Conservation (phyloP, 768 basidiomycete species). For the Phallus indusiatus region DNA sequence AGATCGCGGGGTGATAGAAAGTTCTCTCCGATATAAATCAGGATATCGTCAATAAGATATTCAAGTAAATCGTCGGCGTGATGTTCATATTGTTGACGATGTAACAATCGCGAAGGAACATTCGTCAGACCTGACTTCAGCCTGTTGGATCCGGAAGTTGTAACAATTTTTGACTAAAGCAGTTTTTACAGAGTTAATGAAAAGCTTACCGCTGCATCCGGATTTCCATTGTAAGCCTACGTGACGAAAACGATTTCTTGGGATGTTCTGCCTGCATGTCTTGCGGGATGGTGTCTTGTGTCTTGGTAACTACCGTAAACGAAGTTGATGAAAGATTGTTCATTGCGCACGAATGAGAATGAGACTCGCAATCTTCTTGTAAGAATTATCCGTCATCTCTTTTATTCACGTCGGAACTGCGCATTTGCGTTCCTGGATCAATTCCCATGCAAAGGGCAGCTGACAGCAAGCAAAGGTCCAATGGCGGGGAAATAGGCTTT, state of each 20-base stretch:
- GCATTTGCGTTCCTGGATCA: too few species aligned
- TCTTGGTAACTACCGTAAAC: background rate
- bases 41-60: background rate
- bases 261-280: background rate
- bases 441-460: too few species aligned
- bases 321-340: too few species aligned
- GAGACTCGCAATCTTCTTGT: too few species aligned
- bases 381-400: too few species aligned
- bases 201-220: background rate
- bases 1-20: background rate
- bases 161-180: background rate
- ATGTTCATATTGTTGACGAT: background rate
- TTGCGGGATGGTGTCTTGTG: background rate
- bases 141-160: background rate
- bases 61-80: background rate
- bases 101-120: background rate
- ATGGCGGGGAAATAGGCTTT: too few species aligned
- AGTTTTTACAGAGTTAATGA: too few species aligned
- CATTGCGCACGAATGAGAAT: too few species aligned
- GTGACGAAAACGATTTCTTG: background rate
- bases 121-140: background rate
- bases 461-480: too few species aligned
- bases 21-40: background rate
- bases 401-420: too few species aligned
- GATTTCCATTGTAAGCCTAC: background rate